Evolutionary conservation across 345 rosid species (phyloP).

Genomic region (Firmiana major): DNA sequence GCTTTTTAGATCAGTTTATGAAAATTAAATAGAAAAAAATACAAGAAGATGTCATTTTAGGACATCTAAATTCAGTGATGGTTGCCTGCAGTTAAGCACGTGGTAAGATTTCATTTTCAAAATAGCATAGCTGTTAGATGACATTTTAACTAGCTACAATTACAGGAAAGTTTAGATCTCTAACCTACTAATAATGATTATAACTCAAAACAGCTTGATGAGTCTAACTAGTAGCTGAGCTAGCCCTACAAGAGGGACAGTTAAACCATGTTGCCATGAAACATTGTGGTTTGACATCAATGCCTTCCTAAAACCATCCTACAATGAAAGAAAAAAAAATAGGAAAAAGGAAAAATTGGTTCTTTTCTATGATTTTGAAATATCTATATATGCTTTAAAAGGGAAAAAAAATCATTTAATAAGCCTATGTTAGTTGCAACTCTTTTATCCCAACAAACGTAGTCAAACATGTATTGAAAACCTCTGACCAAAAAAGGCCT

Average conservation of each 20-base stretch:
- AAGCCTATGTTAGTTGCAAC: not conserved
- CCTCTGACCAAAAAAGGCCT: no score
- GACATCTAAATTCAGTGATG: constrained; percentile 7
- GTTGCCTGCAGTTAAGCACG: constrained; percentile 1
- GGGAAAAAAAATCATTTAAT: not conserved
- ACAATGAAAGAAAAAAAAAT: not conserved
- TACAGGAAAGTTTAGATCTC: not conserved
- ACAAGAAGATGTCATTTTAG: not conserved
- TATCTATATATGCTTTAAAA: not conserved
- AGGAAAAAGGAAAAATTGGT: not conserved
- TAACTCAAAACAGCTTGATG: not conserved
- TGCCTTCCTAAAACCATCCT: not conserved
- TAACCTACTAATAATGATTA: constrained; percentile 1
- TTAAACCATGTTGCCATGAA: not conserved
- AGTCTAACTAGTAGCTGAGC: not conserved
- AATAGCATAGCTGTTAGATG: not conserved
- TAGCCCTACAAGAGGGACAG: not conserved
- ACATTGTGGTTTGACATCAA: not conserved
- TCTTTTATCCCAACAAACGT: not conserved
- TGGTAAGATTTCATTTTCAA: not conserved
- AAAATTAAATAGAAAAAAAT: not conserved
- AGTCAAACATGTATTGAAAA: not conserved
- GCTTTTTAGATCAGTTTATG: not conserved
- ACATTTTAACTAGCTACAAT: not conserved
- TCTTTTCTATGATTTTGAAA: not conserved